Percentiles rank a stretch among this genome's conserved stretches.
Evolutionary conservation across 2,329 filamentous ascomycete species (phyloP).

Genomic region (Alternaria brassicicola): DNA sequence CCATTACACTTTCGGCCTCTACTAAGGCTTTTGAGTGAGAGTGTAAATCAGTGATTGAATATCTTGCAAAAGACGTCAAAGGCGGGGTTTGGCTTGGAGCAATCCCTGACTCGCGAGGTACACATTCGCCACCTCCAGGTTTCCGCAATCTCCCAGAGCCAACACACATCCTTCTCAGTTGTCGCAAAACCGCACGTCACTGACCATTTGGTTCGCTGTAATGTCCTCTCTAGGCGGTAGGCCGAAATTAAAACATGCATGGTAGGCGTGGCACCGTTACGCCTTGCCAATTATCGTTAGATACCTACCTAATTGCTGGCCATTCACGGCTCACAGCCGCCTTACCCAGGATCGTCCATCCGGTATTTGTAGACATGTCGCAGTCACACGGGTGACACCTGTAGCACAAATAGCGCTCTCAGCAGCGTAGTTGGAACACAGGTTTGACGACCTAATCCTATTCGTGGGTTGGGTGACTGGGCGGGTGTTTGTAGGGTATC

Average conservation of each 20-base stretch:
- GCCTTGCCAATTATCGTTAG: constrained; percentile 5
- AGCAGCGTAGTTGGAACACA: not conserved
- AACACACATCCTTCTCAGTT: not conserved
- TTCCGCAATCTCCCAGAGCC: not conserved
- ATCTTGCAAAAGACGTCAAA: not conserved
- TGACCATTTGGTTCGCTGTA: not conserved
- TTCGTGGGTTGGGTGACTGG: not conserved
- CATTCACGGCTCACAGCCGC: constrained; percentile 8
- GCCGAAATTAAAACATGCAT: not conserved
- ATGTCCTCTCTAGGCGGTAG: not conserved
- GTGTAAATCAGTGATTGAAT: not conserved
- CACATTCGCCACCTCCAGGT: constrained; percentile 6
- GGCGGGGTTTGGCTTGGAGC: not conserved
- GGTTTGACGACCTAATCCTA: not conserved
- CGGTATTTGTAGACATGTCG: constrained; percentile 1
- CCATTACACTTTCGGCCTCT: not conserved
- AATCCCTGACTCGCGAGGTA: not conserved
- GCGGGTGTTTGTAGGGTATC: constrained; percentile 1
- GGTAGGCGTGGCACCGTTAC: not conserved
- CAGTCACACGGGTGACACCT: constrained; percentile 2
- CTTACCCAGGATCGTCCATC: not conserved
- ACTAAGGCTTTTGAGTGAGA: not conserved
- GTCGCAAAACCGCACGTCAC: constrained; percentile 1
- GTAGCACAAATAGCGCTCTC: not conserved
- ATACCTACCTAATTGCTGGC: constrained; percentile 1